These are phyloP conservation scores for Nigrospora sphaerica DNA, from an alignment of 2,329 filamentous ascomycete genomes.

Conservation along the genomic window DNA sequence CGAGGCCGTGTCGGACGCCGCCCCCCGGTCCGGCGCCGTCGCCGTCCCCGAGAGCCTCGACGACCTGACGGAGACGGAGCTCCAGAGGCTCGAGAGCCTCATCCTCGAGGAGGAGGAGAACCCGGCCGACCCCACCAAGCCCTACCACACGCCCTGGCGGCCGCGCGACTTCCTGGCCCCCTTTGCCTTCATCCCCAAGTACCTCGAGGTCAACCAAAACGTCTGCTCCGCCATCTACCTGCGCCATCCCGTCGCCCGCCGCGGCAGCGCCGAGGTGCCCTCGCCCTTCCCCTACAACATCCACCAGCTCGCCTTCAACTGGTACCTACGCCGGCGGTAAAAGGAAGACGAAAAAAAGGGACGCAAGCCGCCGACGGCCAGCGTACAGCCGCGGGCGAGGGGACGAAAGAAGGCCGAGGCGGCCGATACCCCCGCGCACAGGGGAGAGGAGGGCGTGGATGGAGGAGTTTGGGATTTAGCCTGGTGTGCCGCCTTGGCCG, in stretches of 20 bases:
- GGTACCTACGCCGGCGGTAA: slow-evolving; percentile 82
- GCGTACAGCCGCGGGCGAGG: too few relatives aligned
- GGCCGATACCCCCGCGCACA: too few relatives aligned
- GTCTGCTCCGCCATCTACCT: slow-evolving; percentile 94
- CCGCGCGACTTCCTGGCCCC: slow-evolving; percentile 82
- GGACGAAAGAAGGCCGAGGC: too few relatives aligned
- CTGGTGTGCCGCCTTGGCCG: too few relatives aligned
- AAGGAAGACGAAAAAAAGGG: background rate
- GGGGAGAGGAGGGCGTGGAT: too few relatives aligned
- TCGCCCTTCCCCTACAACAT: slow-evolving; percentile 67
- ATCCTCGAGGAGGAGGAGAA: slow-evolving; percentile 65
- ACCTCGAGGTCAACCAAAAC: slow-evolving; percentile 96
- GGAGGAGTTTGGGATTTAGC: too few relatives aligned
- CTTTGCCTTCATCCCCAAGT: slow-evolving; percentile 91
- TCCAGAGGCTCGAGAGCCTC: slow-evolving; percentile 44
- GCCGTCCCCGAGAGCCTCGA: slow-evolving; percentile 19
- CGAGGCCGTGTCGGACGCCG: slow-evolving; percentile 10
- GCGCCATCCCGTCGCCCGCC: slow-evolving; percentile 83
- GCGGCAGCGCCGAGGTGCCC: slow-evolving; percentile 74
- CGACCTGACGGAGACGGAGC: slow-evolving; percentile 44
- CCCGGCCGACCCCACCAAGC: slow-evolving; percentile 67
- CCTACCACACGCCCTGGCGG: slow-evolving; percentile 86
- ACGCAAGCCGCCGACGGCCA: too few relatives aligned
- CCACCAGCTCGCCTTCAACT: slow-evolving; percentile 82
- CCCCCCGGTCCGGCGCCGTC: slow-evolving; percentile 11